A percentile compares a stretch with the other conserved stretches of the same genome.
Conservation (phyloP, 2,329 filamentous ascomycete species). For the Monilinia laxa region DNA sequence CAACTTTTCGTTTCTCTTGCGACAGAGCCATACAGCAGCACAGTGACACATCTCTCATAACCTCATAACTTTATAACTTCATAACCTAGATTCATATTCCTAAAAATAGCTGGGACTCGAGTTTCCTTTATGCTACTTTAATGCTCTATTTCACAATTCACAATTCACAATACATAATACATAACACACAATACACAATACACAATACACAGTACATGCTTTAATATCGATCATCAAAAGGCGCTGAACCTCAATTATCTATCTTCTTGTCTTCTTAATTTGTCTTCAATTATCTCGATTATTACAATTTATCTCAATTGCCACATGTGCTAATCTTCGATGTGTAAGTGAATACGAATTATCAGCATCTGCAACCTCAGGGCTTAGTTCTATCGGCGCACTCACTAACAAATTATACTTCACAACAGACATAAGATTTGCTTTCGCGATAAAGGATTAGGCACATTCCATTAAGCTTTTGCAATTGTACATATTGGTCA, state of each 20-base stretch:
- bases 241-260: neutral
- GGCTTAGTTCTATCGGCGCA: no score
- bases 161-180: neutral
- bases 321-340: neutral
- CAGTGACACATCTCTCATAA: no score
- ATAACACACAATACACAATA: neutral
- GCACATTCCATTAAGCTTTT: neutral
- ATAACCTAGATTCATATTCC: neutral
- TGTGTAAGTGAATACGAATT: neutral
- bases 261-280: neutral
- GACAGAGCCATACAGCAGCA: neutral
- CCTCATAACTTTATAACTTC: neutral
- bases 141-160: neutral
- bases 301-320: neutral
- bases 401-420: conserved; percentile 2
- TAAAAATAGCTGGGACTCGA: neutral
- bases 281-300: conserved; percentile 3
- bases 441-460: neutral
- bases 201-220: neutral
- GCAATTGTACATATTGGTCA: conserved; percentile 9
- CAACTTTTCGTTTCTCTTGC: neutral
- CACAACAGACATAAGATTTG: conserved; percentile 2
- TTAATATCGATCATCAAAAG: no score
- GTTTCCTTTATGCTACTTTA: neutral
- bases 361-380: neutral